Evolutionary conservation across 2,329 filamentous ascomycete species (phyloP), one percentile per base, ranked within the genome.

Genomic region (Aspergillus candidus): DNA sequence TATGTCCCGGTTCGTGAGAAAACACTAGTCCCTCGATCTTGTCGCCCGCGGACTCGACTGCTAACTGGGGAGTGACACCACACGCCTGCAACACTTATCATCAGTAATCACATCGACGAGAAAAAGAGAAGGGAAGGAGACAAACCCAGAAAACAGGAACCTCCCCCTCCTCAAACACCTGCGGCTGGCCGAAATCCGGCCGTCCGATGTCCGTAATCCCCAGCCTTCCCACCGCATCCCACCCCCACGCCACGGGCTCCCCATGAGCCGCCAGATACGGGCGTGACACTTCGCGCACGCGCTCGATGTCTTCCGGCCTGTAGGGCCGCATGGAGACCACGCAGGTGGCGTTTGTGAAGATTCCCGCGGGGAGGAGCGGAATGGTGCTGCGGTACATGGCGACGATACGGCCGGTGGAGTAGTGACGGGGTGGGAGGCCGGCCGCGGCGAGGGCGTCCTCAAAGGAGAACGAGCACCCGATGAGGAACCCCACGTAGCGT

Each of bases 291-390:
- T 68, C 62, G 11, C 80, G 66, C 1, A 84, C 77, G 11, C 42
- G 58, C 17, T 76, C 71, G 3, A 85, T 58, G 6, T 80, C 72
- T 3, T 65, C 55, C 1, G 49, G 53, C 17, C 56, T 66, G 57
- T 83, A 84, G 2, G 77, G 72, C 33, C 81, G 67, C 81, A 84
- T 84, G 0, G 77, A 82, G 0, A 84, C 80, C 3, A 84, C 77
- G 47, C 74, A 79, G 0, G 72, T 77, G 0, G 67, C 67, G 1
- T 65, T 67, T 0, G 67, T 72, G 56, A 85, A 84, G 8, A 79
- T 70, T 1, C 80, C 80, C 0, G 80, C 72, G 0, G 80, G 74
- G 31, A 71, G 72, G 1, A 84, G 65, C 0, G 76, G 75, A 3
- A 82, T 63, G 4, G 57, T 73, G 0, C 80, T 82, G 12, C 74